A percentile compares a stretch with the other conserved stretches of the same genome.
Evolutionary conservation across 305 asterid genomes (phyloP).

Genomic region (Lippia alba): DNA sequence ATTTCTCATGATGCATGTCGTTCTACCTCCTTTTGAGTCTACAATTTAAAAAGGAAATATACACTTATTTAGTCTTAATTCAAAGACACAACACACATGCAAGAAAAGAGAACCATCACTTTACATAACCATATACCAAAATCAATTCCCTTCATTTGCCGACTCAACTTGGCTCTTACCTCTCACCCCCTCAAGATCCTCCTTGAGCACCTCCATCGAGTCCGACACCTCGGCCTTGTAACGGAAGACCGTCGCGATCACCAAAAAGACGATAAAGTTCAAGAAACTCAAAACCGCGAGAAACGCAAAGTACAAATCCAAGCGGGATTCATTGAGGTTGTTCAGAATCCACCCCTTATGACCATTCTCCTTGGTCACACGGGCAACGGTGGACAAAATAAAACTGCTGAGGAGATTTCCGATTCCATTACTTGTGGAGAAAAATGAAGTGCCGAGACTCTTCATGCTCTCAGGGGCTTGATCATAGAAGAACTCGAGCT

Average conservation of each 20-base stretch:
- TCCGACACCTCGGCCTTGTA: conserved; percentile 67
- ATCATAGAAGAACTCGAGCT: conserved; percentile 70
- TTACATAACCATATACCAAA: background rate
- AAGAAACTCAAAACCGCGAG: conserved; percentile 48
- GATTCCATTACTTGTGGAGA: conserved; percentile 53
- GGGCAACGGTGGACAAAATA: conserved; percentile 53
- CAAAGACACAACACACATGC: background rate
- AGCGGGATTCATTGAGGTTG: conserved; percentile 65
- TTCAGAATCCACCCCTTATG: conserved; percentile 58
- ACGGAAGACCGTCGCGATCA: conserved; percentile 44
- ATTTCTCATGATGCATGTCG: background rate
- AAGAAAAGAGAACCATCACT: background rate
- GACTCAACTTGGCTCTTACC: conserved; percentile 13
- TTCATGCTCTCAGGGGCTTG: conserved; percentile 84
- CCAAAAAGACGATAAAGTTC: conserved; percentile 49
- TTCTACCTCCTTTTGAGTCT: too few species aligned
- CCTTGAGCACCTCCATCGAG: conserved; percentile 51
- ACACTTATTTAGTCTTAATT: background rate
- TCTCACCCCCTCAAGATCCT: conserved; percentile 41
- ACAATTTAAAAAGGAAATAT: background rate
- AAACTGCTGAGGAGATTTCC: conserved; percentile 65
- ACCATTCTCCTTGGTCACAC: conserved; percentile 49
- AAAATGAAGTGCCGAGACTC: conserved; percentile 68
- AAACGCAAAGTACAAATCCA: conserved; percentile 62
- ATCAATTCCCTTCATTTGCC: conserved; percentile 9